Evolutionary conservation across 2,329 filamentous ascomycete genomes (phyloP), one percentile per base, ranked within the genome.

Genomic region (Fusarium buxicola): DNA sequence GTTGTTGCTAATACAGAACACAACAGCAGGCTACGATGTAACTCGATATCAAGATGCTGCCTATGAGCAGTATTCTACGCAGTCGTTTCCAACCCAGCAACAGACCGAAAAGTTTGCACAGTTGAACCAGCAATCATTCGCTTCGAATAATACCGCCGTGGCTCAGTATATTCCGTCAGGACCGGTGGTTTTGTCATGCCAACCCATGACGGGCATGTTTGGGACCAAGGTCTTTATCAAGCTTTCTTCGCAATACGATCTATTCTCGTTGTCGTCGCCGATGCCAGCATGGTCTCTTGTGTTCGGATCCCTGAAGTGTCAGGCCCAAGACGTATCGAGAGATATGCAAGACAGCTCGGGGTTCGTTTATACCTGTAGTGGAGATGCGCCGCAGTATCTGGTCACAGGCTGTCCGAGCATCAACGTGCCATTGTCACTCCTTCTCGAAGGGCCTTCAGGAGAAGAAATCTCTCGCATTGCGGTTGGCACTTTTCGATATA

Each of bases 301-400:
- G 41, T 96, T 97, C 76, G 92, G 92, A n/a, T 83, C 85, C n/a
- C 86, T 90, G 69, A 88, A 89, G 74, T 90, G 88, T 75, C 69
- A 74, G 1, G 71, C 74, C n/a, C 82, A 86, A 51, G 84, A 88
- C 53, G 81, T 93, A 21, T 83, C 86, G 40, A 89, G 89, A 72
- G 78, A 79, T 73, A 82, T 77, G 66, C 86, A 81, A 77, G 85
- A 88, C 60, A 77, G 74, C 50, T 78, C 84, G 65, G 84, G 86
- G 16, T 91, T 86, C 73, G 84, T 89, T 61, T 96, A 95, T 76
- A 84, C 85, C 27, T 82, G 96, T 68, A 86, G 85, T 40, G 86
- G 88, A 35, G 88, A 92, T 54, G 91, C 89, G 28, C 94, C 94
- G 41, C 83, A 82, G 63, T 76, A 80, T 35, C 66, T 82, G 70